Percentiles rank a stretch among this genome's conserved stretches.
Conservation (phyloP, 2,329 filamentous ascomycete species). For the Apiospora kogelbergensis region DNA sequence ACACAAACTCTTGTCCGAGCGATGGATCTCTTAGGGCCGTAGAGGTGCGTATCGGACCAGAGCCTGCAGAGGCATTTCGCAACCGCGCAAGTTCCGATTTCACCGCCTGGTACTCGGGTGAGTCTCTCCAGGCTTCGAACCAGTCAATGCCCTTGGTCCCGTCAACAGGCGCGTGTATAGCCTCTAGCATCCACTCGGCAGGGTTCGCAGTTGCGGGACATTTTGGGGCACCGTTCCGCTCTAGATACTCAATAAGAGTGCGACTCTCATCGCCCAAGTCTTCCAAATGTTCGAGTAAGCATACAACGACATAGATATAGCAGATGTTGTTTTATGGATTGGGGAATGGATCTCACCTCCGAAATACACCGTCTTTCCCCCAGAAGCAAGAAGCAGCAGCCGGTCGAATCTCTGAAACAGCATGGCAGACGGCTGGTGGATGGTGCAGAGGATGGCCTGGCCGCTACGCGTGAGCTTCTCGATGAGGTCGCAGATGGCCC, state of each 20-base stretch:
- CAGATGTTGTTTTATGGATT: too few relatives aligned
- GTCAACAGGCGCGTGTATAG: slow-evolving; percentile 63
- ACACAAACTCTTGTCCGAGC: slow-evolving; percentile 67
- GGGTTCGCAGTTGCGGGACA: slow-evolving; percentile 60
- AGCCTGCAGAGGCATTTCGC: slow-evolving; percentile 32
- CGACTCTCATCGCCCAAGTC: slow-evolving; percentile 62
- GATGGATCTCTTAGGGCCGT: slow-evolving; percentile 47
- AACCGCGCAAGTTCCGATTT: slow-evolving; percentile 58
- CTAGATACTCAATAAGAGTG: slow-evolving; percentile 67
- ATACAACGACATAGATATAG: slow-evolving; percentile 50
- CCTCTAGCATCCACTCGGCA: slow-evolving; percentile 51
- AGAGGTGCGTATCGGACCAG: slow-evolving; percentile 26
- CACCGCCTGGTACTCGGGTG: slow-evolving; percentile 45
- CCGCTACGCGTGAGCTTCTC: slow-evolving; percentile 63
- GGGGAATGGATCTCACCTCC: not conserved
- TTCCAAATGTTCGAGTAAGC: slow-evolving; percentile 64
- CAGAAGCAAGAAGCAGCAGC: slow-evolving; percentile 67
- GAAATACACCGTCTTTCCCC: slow-evolving; percentile 68
- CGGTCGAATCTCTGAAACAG: slow-evolving; percentile 74
- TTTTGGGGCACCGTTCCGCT: slow-evolving; percentile 58
- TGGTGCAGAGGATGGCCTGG: slow-evolving; percentile 72
- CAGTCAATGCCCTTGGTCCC: slow-evolving; percentile 64
- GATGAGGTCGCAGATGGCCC: slow-evolving; percentile 71
- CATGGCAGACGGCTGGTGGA: slow-evolving; percentile 70
- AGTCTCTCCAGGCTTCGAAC: slow-evolving; percentile 55